Percentiles rank a stretch among this genome's conserved stretches.
Evolutionary conservation across 1,284 basidiomycete genomes (phyloP).

Genomic region (Athelia psychrophila): DNA sequence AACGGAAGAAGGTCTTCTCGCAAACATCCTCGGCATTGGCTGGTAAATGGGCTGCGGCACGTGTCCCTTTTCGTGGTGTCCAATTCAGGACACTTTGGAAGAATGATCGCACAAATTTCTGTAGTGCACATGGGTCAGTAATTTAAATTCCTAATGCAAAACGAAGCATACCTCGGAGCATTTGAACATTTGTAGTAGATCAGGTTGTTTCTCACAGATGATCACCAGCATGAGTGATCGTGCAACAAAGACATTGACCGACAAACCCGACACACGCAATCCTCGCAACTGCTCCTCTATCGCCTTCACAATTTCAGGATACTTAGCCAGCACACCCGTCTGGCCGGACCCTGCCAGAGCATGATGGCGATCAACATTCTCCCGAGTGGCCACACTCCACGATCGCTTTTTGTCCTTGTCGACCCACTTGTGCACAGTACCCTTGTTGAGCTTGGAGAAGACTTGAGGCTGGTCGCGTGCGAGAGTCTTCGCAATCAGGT

Average conservation of each 20-base stretch:
- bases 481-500: constrained; percentile 4
- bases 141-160: background rate
- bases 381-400: constrained; percentile 6
- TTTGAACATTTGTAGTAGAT: constrained; percentile 12
- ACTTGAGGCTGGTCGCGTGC: constrained; percentile 8
- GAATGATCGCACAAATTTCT: constrained; percentile 16
- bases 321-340: constrained; percentile 9
- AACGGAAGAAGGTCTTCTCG: constrained; percentile 14
- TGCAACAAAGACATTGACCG: constrained; percentile 12
- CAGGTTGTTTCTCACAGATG: constrained; percentile 6
- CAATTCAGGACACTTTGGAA: constrained; percentile 17
- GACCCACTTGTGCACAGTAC: constrained; percentile 12
- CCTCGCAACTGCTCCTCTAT: constrained; percentile 8
- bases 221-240: constrained; percentile 15
- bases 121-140: background rate
- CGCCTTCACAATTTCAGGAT: constrained; percentile 8
- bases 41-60: constrained; percentile 17
- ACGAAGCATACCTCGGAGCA: constrained; percentile 11
- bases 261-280: constrained; percentile 9
- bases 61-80: constrained; percentile 12
- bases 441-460: constrained; percentile 7
- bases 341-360: constrained; percentile 11
- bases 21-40: constrained; percentile 15
- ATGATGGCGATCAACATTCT: constrained; percentile 11
- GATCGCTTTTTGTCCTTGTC: background rate